These are phyloP conservation scores for Zygotorulaspora florentina DNA, from an alignment of 805 yeast genomes.

Conservation along the genomic window DNA sequence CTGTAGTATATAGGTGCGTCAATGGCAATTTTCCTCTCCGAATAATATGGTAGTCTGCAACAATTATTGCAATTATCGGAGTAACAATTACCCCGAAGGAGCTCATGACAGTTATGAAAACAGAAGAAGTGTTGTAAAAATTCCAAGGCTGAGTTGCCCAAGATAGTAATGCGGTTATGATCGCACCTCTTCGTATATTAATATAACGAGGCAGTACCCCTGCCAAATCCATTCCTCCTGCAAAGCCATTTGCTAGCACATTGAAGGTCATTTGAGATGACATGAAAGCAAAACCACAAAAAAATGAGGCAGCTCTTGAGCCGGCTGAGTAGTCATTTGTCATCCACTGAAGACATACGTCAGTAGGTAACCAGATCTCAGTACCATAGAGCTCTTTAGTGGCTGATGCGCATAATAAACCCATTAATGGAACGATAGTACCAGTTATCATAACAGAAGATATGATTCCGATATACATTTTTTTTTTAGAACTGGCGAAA, in stretches of 20 bases:
- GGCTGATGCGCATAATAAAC: slow-evolving; percentile 35
- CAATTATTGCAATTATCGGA: slow-evolving; percentile 36
- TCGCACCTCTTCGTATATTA: slow-evolving; percentile 35
- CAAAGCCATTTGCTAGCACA: slow-evolving; percentile 33
- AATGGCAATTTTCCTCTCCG: slow-evolving; percentile 35
- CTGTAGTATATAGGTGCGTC: slow-evolving; percentile 33
- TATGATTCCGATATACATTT: slow-evolving; percentile 21
- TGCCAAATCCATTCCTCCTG: slow-evolving; percentile 40
- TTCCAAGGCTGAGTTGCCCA: slow-evolving; percentile 39
- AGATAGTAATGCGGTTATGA: slow-evolving; percentile 31
- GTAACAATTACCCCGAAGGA: slow-evolving; percentile 37
- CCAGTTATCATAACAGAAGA: slow-evolving; percentile 26
- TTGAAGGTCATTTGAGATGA: slow-evolving; percentile 34
- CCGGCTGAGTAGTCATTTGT: slow-evolving; percentile 30
- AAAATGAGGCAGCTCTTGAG: slow-evolving; percentile 38
- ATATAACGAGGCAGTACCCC: slow-evolving; percentile 35
- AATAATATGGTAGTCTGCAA: slow-evolving; percentile 39
- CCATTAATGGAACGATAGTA: slow-evolving; percentile 36
- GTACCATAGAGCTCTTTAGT: slow-evolving; percentile 30
- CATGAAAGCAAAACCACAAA: slow-evolving; percentile 33
- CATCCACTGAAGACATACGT: slow-evolving; percentile 33
- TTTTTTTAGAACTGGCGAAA: slow-evolving; percentile 31
- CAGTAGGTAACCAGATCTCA: slow-evolving; percentile 37
- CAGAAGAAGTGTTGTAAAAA: slow-evolving; percentile 33
- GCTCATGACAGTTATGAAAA: slow-evolving; percentile 34